Evolutionary conservation across 1,284 basidiomycete genomes (phyloP).

Genomic region (Pterulicium gracile): DNA sequence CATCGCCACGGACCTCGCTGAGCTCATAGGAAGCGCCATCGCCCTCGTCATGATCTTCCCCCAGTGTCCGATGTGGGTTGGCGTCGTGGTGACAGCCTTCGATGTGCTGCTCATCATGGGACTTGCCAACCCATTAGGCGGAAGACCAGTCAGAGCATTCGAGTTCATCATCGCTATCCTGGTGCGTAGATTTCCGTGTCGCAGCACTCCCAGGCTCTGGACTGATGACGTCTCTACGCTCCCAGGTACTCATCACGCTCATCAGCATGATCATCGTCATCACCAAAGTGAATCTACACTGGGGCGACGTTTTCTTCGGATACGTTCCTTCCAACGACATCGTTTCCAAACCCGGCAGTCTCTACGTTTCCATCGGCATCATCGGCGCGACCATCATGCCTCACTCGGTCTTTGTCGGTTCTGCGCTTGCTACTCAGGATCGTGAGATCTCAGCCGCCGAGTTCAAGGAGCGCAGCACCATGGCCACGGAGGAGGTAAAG

Average conservation of each 20-base stretch:
- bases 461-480: background rate
- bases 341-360: constrained; percentile 48
- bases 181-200: constrained; percentile 22
- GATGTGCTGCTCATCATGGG: constrained; percentile 77
- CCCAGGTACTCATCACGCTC: constrained; percentile 69
- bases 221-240: constrained; percentile 1
- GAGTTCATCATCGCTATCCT: constrained; percentile 77
- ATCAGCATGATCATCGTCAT: constrained; percentile 79
- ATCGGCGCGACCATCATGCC: constrained; percentile 85
- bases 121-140: constrained; percentile 48
- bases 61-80: constrained; percentile 66
- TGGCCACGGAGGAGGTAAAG: too few relatives aligned
- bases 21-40: constrained; percentile 62
- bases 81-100: constrained; percentile 73
- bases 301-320: constrained; percentile 77
- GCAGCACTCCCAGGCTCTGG: background rate
- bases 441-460: constrained; percentile 20
- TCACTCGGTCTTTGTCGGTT: constrained; percentile 85
- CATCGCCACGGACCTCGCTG: constrained; percentile 66
- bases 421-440: constrained; percentile 75
- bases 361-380: constrained; percentile 84
- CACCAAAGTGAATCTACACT: constrained; percentile 62
- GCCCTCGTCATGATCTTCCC: constrained; percentile 76
- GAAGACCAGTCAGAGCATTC: constrained; percentile 55
- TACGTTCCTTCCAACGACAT: constrained; percentile 70